Conservation (phyloP, 108 stramenopile species). For the Cyclotella sp. region DNA sequence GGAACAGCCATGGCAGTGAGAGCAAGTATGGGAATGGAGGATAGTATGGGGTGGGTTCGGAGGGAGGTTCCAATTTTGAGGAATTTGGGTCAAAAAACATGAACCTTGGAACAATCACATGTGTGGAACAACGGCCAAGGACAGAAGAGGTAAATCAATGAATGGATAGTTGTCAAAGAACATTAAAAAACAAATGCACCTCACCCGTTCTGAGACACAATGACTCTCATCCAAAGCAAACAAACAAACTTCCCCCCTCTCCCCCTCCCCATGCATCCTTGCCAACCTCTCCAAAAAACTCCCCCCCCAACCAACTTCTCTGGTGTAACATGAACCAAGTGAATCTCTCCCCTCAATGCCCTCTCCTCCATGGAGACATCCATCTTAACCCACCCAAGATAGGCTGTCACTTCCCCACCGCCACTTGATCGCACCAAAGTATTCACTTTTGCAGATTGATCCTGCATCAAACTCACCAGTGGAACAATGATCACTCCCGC, state of each 20-base stretch:
- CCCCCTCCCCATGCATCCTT: constrained; percentile 33
- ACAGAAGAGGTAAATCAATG: background rate
- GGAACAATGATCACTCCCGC: constrained; percentile 74
- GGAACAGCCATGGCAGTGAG: constrained; percentile 95
- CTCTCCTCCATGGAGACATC: constrained; percentile 59
- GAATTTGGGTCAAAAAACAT: constrained; percentile 91
- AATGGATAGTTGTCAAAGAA: background rate
- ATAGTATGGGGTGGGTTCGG: constrained; percentile 51
- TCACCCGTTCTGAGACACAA: constrained; percentile 92
- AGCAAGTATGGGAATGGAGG: constrained; percentile 80
- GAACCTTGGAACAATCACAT: constrained; percentile 2
- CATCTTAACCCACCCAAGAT: constrained; percentile 67
- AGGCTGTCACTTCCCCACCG: constrained; percentile 52
- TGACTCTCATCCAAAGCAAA: constrained; percentile 95
- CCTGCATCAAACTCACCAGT: constrained; percentile 91
- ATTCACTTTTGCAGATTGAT: constrained; percentile 86
- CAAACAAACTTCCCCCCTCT: constrained; percentile 52
- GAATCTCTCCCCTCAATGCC: constrained; percentile 65
- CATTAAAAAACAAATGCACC: constrained; percentile 41
- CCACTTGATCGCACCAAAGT: constrained; percentile 17
- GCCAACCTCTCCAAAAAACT: constrained; percentile 62
- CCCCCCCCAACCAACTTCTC: constrained; percentile 74
- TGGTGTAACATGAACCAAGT: constrained; percentile 91
- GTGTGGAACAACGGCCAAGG: too few species aligned
- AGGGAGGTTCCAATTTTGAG: constrained; percentile 63